Evolutionary conservation across 2,329 filamentous ascomycete genomes (phyloP), one percentile per base, ranked within the genome.

Genomic region (Emergomyces orientalis): DNA sequence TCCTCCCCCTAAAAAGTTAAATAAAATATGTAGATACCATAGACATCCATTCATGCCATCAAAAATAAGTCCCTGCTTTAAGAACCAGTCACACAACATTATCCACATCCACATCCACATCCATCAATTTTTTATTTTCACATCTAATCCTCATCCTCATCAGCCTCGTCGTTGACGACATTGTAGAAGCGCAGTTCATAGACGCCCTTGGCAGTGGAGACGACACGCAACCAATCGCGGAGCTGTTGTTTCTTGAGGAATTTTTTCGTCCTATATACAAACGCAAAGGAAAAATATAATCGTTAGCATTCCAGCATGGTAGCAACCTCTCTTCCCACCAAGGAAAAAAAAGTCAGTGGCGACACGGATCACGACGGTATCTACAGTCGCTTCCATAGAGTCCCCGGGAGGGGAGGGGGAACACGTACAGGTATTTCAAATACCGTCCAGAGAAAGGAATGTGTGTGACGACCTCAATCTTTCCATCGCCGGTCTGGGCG

Each of bases 181-280:
- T 99, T 99, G 91, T 96, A 99, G 92, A 99, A 99, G 85, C 96
- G 92, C 82, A 99, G 89, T 86, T 97, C 92, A 85, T 99, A 99
- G 71, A 97, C 92, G 78, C 94, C 93, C 84, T 93, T 93, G 80
- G 89, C 91, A 79, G 93, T 97, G 73, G 91, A 95, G 77, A 99
- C 94, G 74, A 99, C 93, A 76, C 94, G 92, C 77, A 99, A 90
- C 94, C 94, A 99, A 86, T 99, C 94, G 84, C 94, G 91, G 79
- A 99, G 90, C 87, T 97, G 93, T 86, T 97, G 91, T 90, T 99
- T 99, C 91, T 99, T 99, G 82, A 99, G 89, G 89, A 96, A 99
- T 87, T 99, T 99, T 91, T 99, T 99, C 80, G 94, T 99, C 79
- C 91, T 96, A 55, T 41, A 34, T 22, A 19, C 34, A 57, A 25